These are phyloP conservation scores for Aaosphaeria pasadenensis DNA, from an alignment of 2,329 filamentous ascomycete genomes.

Conservation along the genomic window DNA sequence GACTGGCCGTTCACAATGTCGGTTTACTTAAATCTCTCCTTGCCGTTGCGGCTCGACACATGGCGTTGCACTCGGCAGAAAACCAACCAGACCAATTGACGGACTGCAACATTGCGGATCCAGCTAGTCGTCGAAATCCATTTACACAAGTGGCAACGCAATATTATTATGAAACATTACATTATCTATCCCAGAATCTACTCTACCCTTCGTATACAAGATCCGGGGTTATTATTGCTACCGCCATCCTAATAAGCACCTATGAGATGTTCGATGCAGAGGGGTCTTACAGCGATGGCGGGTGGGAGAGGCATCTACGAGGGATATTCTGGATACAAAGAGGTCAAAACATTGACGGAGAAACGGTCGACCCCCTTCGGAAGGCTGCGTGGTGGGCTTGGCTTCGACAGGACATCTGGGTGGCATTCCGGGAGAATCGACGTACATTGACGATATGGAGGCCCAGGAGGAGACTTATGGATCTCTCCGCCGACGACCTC, in stretches of 20 bases:
- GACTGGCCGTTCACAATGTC: constrained; percentile 49
- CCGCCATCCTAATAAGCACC: constrained; percentile 58
- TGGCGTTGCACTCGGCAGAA: constrained; percentile 38
- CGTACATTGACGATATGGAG: constrained; percentile 58
- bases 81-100: constrained; percentile 12
- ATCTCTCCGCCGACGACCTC: constrained; percentile 53
- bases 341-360: constrained; percentile 60
- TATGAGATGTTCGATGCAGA: constrained; percentile 66
- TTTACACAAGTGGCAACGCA: constrained; percentile 39
- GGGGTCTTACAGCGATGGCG: constrained; percentile 39
- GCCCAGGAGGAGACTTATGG: constrained; percentile 48
- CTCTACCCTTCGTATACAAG: constrained; percentile 57
- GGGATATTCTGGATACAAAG: constrained; percentile 66
- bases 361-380: constrained; percentile 51
- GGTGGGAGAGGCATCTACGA: constrained; percentile 62
- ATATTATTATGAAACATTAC: constrained; percentile 63
- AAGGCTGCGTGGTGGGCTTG: constrained; percentile 65
- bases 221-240: constrained; percentile 58
- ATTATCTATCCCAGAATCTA: constrained; percentile 60
- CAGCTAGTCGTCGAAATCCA: constrained; percentile 12
- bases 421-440: constrained; percentile 58
- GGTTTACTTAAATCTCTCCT: constrained; percentile 58
- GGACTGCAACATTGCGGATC: constrained; percentile 19
- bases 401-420: constrained; percentile 65
- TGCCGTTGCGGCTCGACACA: constrained; percentile 54